phyloP scores from a whole-genome alignment of 768 basidiomycete species.

The Collybiopsis luxurians region DNA sequence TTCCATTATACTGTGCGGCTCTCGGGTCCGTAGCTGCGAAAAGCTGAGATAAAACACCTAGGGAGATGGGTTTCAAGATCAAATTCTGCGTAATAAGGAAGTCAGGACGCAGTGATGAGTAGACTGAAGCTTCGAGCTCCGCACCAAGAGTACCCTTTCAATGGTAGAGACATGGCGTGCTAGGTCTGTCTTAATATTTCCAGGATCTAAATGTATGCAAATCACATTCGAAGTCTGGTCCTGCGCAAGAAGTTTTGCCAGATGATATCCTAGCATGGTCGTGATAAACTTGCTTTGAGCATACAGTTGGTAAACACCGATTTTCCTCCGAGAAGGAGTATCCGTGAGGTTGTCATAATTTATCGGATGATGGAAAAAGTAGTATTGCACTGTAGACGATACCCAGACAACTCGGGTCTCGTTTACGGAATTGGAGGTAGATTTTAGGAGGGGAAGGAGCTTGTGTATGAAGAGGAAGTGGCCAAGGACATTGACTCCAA shows the following conservation, averaged over 20 bases:
- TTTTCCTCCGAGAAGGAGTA: not conserved
- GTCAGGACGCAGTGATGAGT: too few relatives aligned
- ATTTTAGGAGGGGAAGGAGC: not conserved
- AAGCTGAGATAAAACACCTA: not conserved
- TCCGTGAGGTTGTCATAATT: not conserved
- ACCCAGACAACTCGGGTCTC: conserved; percentile 1
- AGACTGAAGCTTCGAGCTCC: too few relatives aligned
- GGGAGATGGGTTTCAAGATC: not conserved
- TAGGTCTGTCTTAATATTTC: not conserved
- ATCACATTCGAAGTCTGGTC: not conserved
- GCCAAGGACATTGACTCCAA: not conserved
- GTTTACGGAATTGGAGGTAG: not conserved
- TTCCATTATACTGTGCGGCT: not conserved
- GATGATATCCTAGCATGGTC: not conserved
- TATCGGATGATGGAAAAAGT: not conserved
- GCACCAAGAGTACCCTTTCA: not conserved
- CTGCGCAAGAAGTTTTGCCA: not conserved
- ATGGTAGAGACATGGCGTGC: not conserved
- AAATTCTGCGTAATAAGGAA: not conserved
- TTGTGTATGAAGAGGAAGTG: not conserved
- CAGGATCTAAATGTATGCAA: not conserved
- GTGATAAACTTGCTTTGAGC: not conserved
- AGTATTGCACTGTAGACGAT: not conserved
- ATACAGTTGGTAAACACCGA: not conserved
- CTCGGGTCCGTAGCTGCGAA: not conserved